Percentiles rank a stretch among this genome's conserved stretches.
These are phyloP conservation scores for Juncus effusus DNA, from an alignment of 176 grass and related monocot species.

Conservation along the genomic window DNA sequence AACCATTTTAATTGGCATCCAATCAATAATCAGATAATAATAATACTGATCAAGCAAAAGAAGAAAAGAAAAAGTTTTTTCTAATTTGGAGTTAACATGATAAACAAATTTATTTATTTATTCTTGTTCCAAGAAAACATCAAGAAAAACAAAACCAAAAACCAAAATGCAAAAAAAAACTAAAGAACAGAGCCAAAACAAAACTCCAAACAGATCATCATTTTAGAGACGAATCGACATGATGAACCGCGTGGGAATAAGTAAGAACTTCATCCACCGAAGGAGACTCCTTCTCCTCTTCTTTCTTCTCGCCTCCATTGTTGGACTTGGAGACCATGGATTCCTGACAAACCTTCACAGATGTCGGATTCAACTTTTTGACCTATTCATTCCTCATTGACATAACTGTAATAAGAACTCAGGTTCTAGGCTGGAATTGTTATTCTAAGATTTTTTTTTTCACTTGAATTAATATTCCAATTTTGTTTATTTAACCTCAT, in stretches of 20 bases:
- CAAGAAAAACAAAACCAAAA: neutral
- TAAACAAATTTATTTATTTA: no score
- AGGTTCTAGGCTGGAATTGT: neutral
- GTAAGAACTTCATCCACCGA: conserved; percentile 42
- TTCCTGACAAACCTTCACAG: conserved; percentile 40
- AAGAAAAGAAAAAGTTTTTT: no score
- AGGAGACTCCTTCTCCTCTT: conserved; percentile 6
- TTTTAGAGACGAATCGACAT: conserved; percentile 48
- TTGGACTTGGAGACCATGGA: conserved; percentile 27
- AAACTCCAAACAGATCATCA: conserved; percentile 3
- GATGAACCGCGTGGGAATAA: conserved; percentile 37
- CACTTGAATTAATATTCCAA: no score
- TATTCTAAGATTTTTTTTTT: neutral
- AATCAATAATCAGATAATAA: no score
- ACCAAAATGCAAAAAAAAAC: neutral
- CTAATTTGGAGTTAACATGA: no score
- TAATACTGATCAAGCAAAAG: no score
- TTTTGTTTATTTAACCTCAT: neutral
- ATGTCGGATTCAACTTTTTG: conserved; percentile 35
- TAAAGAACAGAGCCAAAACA: neutral
- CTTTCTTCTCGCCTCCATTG: conserved; percentile 13
- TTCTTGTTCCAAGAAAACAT: conserved; percentile 13
- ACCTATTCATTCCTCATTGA: no score
- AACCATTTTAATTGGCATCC: no score
- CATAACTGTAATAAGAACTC: neutral